Conservation (phyloP, 2,329 filamentous ascomycete genomes). For the Colletotrichum sp. region DNA sequence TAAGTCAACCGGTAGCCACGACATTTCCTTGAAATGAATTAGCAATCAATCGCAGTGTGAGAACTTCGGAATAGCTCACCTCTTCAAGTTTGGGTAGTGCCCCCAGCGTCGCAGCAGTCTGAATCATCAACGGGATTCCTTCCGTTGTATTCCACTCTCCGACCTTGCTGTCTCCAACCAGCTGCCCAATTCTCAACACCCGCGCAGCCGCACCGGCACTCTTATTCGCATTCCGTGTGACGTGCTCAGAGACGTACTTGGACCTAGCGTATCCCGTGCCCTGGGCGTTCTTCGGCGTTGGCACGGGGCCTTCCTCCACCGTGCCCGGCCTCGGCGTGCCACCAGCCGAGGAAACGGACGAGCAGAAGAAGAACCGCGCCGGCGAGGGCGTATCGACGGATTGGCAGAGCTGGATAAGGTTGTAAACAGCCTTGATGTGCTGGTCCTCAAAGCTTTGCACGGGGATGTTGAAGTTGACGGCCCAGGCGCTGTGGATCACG, state of each 20-base stretch:
- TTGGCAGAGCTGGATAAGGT: constrained; percentile 40
- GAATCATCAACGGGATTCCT: constrained; percentile 53
- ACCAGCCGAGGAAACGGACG: neutral
- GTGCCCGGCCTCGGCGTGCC: neutral
- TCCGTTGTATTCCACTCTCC: constrained; percentile 55
- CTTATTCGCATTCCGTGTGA: constrained; percentile 28
- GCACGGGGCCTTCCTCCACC: constrained; percentile 24
- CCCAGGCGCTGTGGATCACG: constrained; percentile 24
- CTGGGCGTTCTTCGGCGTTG: constrained; percentile 39
- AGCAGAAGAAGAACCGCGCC: neutral
- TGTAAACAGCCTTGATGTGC: constrained; percentile 28
- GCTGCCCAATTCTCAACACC: constrained; percentile 46
- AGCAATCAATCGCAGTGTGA: neutral
- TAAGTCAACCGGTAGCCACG: constrained; percentile 42
- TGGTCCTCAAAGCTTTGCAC: constrained; percentile 23
- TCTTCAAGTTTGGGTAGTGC: constrained; percentile 47
- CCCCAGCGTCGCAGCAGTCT: constrained; percentile 46
- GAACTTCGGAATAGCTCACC: constrained; percentile 32
- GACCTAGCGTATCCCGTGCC: constrained; percentile 54
- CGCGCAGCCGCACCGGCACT: constrained; percentile 5
- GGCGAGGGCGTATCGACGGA: constrained; percentile 23
- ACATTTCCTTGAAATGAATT: neutral
- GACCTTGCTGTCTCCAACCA: constrained; percentile 41
- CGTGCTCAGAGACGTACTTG: constrained; percentile 54
- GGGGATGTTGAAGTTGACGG: constrained; percentile 24